phyloP scores from a whole-genome alignment of 2,329 filamentous ascomycete genomes.

The Diplodia intermedia region DNA sequence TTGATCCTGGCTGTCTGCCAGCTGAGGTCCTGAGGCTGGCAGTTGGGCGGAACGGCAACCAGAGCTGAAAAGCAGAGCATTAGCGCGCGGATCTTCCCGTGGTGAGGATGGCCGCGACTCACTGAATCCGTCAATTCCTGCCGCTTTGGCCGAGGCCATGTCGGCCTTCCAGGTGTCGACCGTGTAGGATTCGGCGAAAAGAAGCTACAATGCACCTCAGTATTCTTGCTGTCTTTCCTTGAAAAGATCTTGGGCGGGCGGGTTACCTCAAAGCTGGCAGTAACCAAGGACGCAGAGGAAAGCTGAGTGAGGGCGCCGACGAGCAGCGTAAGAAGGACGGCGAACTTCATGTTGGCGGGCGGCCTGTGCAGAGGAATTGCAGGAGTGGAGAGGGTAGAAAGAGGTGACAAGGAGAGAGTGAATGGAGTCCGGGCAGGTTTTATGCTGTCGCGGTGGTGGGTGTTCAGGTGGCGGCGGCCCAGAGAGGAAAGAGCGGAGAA shows the following conservation, averaged over 20 bases:
- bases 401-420: neutral
- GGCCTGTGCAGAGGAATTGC: neutral
- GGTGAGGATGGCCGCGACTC: neutral
- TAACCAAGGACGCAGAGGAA: conserved; percentile 13
- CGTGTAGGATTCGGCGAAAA: conserved; percentile 30
- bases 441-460: neutral
- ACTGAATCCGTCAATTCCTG: conserved; percentile 33
- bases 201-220: conserved; percentile 20
- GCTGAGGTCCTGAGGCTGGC: conserved; percentile 37
- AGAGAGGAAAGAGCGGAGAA: conserved; percentile 19
- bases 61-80: conserved; percentile 37
- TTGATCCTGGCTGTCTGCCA: conserved; percentile 47
- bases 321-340: neutral
- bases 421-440: neutral
- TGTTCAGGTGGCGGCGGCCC: neutral
- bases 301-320: neutral
- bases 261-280: conserved; percentile 27
- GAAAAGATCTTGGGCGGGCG: neutral
- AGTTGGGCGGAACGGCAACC: conserved; percentile 48
- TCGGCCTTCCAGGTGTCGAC: conserved; percentile 31
- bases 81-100: neutral
- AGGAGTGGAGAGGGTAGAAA: neutral
- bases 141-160: conserved; percentile 30
- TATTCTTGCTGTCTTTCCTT: too few relatives aligned
- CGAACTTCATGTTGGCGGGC: conserved; percentile 19